phyloP scores from a whole-genome alignment of 2,329 filamentous ascomycete species.

The Pyricularia sp. region DNA sequence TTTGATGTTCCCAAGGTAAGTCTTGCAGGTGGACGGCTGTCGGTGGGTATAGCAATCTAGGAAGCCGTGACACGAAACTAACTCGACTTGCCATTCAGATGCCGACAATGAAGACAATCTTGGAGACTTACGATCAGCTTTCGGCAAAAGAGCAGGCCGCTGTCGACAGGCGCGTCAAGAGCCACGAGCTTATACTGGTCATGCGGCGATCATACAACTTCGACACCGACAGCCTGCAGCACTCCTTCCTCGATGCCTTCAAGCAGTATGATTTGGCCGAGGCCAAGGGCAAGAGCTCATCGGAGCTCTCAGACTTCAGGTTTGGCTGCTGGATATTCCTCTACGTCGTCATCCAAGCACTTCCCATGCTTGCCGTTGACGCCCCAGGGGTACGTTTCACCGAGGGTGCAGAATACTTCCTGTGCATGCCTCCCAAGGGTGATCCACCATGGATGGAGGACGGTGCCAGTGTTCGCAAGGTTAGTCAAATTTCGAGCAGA shows the following conservation, averaged over 20 bases:
- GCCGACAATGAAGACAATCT: slow-evolving; percentile 58
- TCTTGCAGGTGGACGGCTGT: not conserved
- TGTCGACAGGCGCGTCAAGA: slow-evolving; percentile 62
- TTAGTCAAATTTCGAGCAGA: slow-evolving; percentile 17
- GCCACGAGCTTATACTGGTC: slow-evolving; percentile 67
- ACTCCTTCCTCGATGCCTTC: slow-evolving; percentile 61
- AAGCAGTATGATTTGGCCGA: slow-evolving; percentile 63
- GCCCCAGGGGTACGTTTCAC: slow-evolving; percentile 60
- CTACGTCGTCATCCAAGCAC: slow-evolving; percentile 66
- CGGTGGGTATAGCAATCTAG: not conserved
- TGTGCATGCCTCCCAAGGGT: slow-evolving; percentile 66
- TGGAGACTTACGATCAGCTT: slow-evolving; percentile 54
- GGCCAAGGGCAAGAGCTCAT: slow-evolving; percentile 50
- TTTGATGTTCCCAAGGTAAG: slow-evolving; percentile 71
- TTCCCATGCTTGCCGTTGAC: slow-evolving; percentile 71
- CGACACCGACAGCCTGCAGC: slow-evolving; percentile 47
- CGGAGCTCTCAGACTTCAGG: slow-evolving; percentile 62
- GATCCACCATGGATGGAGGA: slow-evolving; percentile 66
- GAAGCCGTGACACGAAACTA: not conserved
- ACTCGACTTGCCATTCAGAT: not conserved
- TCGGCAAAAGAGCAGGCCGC: slow-evolving; percentile 67
- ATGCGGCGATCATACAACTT: slow-evolving; percentile 76
- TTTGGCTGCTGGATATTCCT: slow-evolving; percentile 76
- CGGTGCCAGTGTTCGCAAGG: slow-evolving; percentile 51
- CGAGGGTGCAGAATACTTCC: slow-evolving; percentile 71